Conservation (phyloP, 2,329 filamentous ascomycete genomes). For the Pyrenophora graminea region DNA sequence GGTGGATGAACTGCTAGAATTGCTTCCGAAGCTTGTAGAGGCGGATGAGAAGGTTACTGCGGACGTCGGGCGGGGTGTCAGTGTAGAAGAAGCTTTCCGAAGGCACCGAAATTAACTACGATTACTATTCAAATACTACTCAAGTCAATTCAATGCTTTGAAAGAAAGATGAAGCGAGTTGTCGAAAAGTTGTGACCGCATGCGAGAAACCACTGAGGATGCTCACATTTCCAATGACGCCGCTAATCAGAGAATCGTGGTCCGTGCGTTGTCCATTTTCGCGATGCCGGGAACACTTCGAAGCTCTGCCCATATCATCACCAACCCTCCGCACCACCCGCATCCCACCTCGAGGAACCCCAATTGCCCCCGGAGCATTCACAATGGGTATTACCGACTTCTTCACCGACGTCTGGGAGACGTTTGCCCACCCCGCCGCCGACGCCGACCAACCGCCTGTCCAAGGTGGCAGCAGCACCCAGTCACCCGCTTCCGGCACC, state of each 20-base stretch:
- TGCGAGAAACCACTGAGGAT: constrained; percentile 22
- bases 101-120: constrained; percentile 49
- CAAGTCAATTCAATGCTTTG: not conserved
- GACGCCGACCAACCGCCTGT: constrained; percentile 50
- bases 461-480: constrained; percentile 47
- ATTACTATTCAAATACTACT: not conserved
- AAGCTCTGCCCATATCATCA: constrained; percentile 27
- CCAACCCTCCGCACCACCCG: constrained; percentile 16
- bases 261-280: constrained; percentile 24
- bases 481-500: constrained; percentile 48
- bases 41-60: constrained; percentile 53
- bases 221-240: constrained; percentile 29
- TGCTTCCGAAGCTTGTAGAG: constrained; percentile 54
- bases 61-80: constrained; percentile 66
- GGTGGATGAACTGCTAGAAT: constrained; percentile 62
- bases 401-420: constrained; percentile 67
- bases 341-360: constrained; percentile 25
- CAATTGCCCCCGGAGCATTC: constrained; percentile 39
- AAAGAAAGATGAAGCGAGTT: not conserved
- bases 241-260: constrained; percentile 21
- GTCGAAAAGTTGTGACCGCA: not conserved
- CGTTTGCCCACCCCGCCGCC: constrained; percentile 57
- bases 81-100: constrained; percentile 69
- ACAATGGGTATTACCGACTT: constrained; percentile 68
- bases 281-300: constrained; percentile 24